Evolutionary conservation across 257 asterid genomes (phyloP).

Genomic region (Asclepias syriaca): DNA sequence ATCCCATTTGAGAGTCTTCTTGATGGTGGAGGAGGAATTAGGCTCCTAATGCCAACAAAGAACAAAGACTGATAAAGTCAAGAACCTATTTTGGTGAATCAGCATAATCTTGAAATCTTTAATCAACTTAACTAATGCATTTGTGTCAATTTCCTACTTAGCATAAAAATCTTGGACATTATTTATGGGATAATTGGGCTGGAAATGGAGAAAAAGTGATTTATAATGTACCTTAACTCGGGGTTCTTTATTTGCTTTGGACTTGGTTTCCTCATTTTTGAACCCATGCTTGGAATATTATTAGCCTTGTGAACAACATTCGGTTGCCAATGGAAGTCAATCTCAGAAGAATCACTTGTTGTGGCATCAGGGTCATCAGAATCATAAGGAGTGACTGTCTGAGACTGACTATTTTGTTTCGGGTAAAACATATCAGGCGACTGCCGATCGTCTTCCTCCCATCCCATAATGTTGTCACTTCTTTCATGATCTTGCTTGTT

Average conservation of each 20-base stretch:
- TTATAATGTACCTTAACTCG: conserved; percentile 44
- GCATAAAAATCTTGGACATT: not conserved
- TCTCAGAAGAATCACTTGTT: conserved; percentile 73
- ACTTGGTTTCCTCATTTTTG: conserved; percentile 48
- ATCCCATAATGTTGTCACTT: conserved; percentile 18
- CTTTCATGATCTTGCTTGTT: conserved; percentile 31
- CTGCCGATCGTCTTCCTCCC: conserved; percentile 24
- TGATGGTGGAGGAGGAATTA: conserved; percentile 52
- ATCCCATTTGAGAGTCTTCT: conserved; percentile 45
- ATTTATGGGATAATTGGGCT: not conserved
- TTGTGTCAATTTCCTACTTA: not conserved
- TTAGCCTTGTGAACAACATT: conserved; percentile 33
- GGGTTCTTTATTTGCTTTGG: conserved; percentile 42
- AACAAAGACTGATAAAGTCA: not conserved
- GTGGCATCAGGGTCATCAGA: conserved; percentile 49
- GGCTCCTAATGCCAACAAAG: conserved; percentile 42
- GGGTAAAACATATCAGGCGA: conserved; percentile 28
- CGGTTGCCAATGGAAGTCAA: conserved; percentile 42
- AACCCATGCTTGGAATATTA: conserved; percentile 30
- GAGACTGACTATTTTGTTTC: conserved; percentile 22
- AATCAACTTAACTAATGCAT: not conserved
- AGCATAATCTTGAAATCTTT: not conserved
- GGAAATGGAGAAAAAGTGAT: not conserved
- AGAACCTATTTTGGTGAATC: not conserved
- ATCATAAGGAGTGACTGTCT: conserved; percentile 27